Conservation (phyloP, 495 filamentous ascomycete genomes). For the Bathelium albidoporum region DNA sequence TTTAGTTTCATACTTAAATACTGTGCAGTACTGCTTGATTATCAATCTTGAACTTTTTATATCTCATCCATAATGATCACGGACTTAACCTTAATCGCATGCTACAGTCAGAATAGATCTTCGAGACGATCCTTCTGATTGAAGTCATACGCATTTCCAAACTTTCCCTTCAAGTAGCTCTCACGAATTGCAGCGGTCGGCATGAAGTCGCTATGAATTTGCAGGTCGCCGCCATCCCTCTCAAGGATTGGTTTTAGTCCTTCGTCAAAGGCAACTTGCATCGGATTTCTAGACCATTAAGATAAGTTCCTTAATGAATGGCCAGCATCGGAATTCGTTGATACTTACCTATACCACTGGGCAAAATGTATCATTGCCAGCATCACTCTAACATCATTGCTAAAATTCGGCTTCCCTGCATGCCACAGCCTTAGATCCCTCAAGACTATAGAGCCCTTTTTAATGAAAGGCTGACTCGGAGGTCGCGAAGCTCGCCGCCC, state of each 20-base stretch:
- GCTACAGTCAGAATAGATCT: background rate
- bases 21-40: too few species aligned
- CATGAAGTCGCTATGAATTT: slow-evolving; percentile 11
- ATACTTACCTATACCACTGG: slow-evolving; percentile 4
- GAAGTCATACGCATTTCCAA: slow-evolving; percentile 20
- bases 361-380: slow-evolving; percentile 34
- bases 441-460: slow-evolving; percentile 42
- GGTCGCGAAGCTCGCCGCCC: slow-evolving; percentile 28
- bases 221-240: slow-evolving; percentile 6
- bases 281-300: slow-evolving; percentile 31
- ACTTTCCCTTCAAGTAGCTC: slow-evolving; percentile 18
- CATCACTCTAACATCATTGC: slow-evolving; percentile 41
- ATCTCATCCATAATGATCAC: too few species aligned
- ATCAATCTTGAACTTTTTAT: too few species aligned
- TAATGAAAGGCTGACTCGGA: slow-evolving; percentile 39
- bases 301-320: slow-evolving; percentile 19
- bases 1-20: too few species aligned
- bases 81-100: too few species aligned
- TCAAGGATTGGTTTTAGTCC: slow-evolving; percentile 30
- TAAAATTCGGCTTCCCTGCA: slow-evolving; percentile 46
- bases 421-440: slow-evolving; percentile 50
- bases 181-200: slow-evolving; percentile 9
- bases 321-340: slow-evolving; percentile 34
- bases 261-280: slow-evolving; percentile 40
- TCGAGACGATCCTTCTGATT: slow-evolving; percentile 13